Conservation (phyloP, 495 filamentous ascomycete genomes). For the Poronia punctata region DNA sequence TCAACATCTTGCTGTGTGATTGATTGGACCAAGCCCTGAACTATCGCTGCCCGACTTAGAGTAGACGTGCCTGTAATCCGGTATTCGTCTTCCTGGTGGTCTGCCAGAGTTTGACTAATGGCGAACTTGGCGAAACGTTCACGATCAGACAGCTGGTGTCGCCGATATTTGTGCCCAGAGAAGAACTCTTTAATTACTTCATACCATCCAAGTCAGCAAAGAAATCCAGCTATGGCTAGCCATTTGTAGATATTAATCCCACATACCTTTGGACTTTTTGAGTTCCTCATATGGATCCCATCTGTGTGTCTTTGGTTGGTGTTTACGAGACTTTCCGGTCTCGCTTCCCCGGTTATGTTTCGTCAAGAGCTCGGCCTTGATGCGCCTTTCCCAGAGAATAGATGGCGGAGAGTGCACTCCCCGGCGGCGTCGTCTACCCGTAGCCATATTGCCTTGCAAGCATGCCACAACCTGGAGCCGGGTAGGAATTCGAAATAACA, state of each 20-base stretch:
- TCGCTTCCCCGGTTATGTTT: neutral
- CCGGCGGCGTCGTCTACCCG: no score
- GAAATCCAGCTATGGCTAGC: no score
- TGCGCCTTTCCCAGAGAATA: no score
- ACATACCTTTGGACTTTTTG: constrained; percentile 1
- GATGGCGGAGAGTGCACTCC: no score
- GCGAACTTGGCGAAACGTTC: constrained; percentile 9
- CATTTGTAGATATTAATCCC: neutral
- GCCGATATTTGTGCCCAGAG: constrained; percentile 8
- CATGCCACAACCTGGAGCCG: no score
- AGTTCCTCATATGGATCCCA: constrained; percentile 6
- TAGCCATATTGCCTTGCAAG: no score
- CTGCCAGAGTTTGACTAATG: constrained; percentile 12
- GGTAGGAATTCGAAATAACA: no score
- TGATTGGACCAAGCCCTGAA: constrained; percentile 4
- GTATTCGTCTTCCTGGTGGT: constrained; percentile 7
- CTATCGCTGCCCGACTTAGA: no score
- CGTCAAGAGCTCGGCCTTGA: constrained; percentile 3
- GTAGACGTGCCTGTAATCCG: constrained; percentile 10
- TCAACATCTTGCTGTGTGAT: constrained; percentile 16
- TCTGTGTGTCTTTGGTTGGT: neutral
- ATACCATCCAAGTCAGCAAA: constrained; percentile 3
- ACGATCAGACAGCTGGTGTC: neutral
- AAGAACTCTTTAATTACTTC: constrained; percentile 12
- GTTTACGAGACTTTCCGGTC: neutral